Base-by-base conservation (phyloP, 176 grass and related monocot genomes). In the Lolium multiflorum region DNA sequence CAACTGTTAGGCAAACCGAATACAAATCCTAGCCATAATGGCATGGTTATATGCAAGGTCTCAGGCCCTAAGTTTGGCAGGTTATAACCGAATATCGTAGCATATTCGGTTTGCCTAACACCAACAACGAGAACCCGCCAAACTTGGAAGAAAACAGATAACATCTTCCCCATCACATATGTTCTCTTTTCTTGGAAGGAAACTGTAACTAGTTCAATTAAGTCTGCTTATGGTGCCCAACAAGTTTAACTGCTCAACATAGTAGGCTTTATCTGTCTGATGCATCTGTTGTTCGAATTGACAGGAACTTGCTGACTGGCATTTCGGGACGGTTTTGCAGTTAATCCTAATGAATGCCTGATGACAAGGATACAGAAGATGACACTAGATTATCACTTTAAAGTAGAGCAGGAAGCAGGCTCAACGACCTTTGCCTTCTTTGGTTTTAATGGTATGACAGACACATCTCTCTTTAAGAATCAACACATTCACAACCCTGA, bases 271-370 rank as follows among this genome's bases (percentile, higher is more conserved):
- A 91, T 95, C 76, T 46, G 2, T 92, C 88, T 98, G 94, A 98
- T 94, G 71, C 63, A 59, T 86, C 39, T 86, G 46, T 83, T 89
- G 76, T 96, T 91, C 86, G 61, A 74, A 91, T 91, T 94, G 92
- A 86, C 97, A 98, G 92, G 92, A 94, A 94, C 85, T 94, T 91
- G 94, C 94, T 98, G 92, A 98, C 88, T 91, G 93, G 80, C 79
- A 94, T 99, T 99, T 96, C 82, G 88, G 90, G 94, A 99, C 89
- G 90, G 85, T 96, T 99, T 99, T 99, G 97, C 92, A 99, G 97
- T 99, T 93, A 99, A 99, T 83, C 87, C 85, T 25, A 90, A 85
- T 22, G 90, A 96, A 51, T 94, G 89, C 82, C 35, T 99, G 79
- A 96, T 99, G 94, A 99, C 97, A 84, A 92, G 97, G 92, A 99